A percentile compares a stretch with the other conserved stretches of the same genome.
Conservation (phyloP, 108 stramenopile species). For the Heterococcus sp. region DNA sequence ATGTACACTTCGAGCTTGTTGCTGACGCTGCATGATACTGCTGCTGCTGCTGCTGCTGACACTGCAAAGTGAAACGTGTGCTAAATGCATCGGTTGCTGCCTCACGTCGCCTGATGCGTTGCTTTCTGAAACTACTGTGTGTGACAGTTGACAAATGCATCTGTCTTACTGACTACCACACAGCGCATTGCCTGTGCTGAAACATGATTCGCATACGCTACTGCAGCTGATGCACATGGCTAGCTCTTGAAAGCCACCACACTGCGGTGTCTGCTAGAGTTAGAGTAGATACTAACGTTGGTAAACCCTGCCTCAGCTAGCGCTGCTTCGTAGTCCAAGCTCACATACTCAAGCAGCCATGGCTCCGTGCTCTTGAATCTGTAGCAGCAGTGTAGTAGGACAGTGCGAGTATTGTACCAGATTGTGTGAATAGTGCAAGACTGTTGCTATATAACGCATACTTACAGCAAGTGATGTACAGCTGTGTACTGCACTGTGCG, state of each 20-base stretch:
- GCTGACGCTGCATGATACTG: too few relatives aligned
- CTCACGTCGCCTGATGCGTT: too few relatives aligned
- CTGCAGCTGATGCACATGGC: too few relatives aligned
- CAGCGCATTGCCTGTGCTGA: too few relatives aligned
- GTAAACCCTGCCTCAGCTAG: slow-evolving; percentile 30
- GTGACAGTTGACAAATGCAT: too few relatives aligned
- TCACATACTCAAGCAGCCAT: slow-evolving; percentile 33
- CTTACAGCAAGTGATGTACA: neutral
- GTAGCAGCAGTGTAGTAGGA: neutral
- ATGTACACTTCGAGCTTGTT: too few relatives aligned
- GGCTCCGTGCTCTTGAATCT: slow-evolving; percentile 37
- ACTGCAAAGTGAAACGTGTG: too few relatives aligned
- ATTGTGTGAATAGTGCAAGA: neutral
- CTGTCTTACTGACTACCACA: too few relatives aligned
- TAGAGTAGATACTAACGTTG: slow-evolving; percentile 8
- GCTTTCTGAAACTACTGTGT: too few relatives aligned
- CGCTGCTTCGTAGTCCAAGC: slow-evolving; percentile 34
- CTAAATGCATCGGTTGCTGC: too few relatives aligned
- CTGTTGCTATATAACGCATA: neutral
- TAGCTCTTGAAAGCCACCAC: slow-evolving; percentile 37
- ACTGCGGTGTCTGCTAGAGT: slow-evolving; percentile 40
- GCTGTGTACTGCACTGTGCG: neutral
- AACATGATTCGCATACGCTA: too few relatives aligned
- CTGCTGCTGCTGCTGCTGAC: too few relatives aligned
- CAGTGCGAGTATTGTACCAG: neutral